Percentiles rank a stretch among this genome's conserved stretches.
Evolutionary conservation across 306 rosid species (phyloP).

Genomic region (Adenanthera pavonina): DNA sequence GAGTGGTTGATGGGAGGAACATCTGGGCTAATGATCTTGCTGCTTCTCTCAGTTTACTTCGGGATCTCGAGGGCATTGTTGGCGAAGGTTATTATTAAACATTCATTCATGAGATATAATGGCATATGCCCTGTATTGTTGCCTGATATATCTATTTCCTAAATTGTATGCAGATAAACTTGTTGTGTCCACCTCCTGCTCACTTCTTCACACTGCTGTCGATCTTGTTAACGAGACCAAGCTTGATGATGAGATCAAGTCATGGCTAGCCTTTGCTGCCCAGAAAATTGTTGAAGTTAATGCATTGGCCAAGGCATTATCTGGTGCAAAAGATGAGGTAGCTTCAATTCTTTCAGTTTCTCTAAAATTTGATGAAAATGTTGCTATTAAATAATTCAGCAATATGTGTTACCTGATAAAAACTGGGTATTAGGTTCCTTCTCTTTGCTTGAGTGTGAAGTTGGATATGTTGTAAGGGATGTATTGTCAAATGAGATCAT

Average conservation of each 20-base stretch:
- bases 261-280: conserved; percentile 94
- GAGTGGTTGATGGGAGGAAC: conserved; percentile 92
- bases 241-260: conserved; percentile 79
- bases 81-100: conserved; percentile 68
- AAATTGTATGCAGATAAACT: conserved; percentile 61
- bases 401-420: conserved; percentile 13
- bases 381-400: conserved; percentile 1
- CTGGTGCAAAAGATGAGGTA: conserved; percentile 76
- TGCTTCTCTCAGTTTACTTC: conserved; percentile 59
- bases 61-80: conserved; percentile 61
- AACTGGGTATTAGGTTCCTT: not conserved
- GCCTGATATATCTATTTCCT: conserved; percentile 17
- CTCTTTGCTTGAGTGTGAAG: not conserved
- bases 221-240: conserved; percentile 87
- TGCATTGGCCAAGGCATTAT: conserved; percentile 90
- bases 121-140: not conserved
- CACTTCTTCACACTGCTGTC: conserved; percentile 93
- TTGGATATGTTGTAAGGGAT: not conserved
- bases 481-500: not conserved
- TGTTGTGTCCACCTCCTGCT: conserved; percentile 87
- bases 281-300: conserved; percentile 88
- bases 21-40: conserved; percentile 89
- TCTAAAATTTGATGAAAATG: conserved; percentile 5
- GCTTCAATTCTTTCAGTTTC: conserved; percentile 1
- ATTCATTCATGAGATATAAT: conserved; percentile 20